A percentile compares a stretch with the other conserved stretches of the same genome.
Conservation (phyloP, 768 basidiomycete genomes). For the Mycena vulgaris region DNA sequence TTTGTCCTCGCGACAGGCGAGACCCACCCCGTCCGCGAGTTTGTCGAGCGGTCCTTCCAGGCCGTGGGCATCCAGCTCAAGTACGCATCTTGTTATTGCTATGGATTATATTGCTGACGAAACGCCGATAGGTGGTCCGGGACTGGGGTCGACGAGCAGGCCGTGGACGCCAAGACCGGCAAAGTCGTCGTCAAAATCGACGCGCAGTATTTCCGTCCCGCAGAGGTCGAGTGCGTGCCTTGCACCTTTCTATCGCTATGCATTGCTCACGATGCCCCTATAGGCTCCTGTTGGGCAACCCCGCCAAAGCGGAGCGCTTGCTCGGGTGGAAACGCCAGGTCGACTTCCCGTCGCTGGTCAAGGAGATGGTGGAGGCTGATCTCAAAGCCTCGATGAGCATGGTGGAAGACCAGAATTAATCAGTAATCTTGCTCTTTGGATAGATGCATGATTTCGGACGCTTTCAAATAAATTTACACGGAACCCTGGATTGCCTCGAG, state of each 20-base stretch:
- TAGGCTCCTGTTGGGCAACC: conserved; percentile 89
- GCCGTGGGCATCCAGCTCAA: conserved; percentile 76
- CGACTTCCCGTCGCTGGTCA: conserved; percentile 86
- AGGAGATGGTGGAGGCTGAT: conserved; percentile 93
- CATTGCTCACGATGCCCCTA: conserved; percentile 15
- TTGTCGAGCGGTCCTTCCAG: conserved; percentile 89
- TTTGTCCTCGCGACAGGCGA: conserved; percentile 97
- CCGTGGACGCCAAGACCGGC: conserved; percentile 77
- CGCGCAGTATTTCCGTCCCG: conserved; percentile 92
- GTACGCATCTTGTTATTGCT: conserved; percentile 54
- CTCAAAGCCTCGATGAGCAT: conserved; percentile 80
- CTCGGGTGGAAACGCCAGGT: conserved; percentile 95
- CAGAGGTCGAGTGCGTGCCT: conserved; percentile 89
- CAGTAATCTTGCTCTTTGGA: background rate
- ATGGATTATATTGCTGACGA: conserved; percentile 17
- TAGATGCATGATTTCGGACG: conserved; percentile 10
- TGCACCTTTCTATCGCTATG: conserved; percentile 14
- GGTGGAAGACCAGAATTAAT: conserved; percentile 88
- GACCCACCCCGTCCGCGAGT: conserved; percentile 95
- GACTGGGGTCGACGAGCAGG: conserved; percentile 83
- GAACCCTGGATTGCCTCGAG: background rate
- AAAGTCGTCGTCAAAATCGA: conserved; percentile 89
- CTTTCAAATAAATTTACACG: background rate
- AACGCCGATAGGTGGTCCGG: conserved; percentile 76
- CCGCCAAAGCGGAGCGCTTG: conserved; percentile 88